A percentile compares a stretch with the other conserved stretches of the same genome.
Evolutionary conservation across 108 stramenopile species (phyloP).

Genomic region (Skeletonema grethae): DNA sequence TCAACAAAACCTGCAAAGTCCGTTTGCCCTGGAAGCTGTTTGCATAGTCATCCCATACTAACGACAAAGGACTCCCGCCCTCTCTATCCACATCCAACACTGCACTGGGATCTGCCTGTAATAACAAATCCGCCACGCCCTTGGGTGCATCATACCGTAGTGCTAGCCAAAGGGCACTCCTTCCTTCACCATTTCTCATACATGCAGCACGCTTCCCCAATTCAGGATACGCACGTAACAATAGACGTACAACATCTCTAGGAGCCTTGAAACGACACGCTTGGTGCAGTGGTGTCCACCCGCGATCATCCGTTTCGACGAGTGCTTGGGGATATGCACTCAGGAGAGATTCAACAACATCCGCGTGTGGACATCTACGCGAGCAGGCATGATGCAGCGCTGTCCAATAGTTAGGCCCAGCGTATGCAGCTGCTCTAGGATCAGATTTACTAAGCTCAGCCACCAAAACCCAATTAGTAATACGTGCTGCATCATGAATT

Average conservation of each 20-base stretch:
- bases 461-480: constrained; percentile 63
- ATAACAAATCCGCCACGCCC: constrained; percentile 72
- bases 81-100: constrained; percentile 82
- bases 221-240: constrained; percentile 54
- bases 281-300: constrained; percentile 77
- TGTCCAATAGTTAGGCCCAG: constrained; percentile 68
- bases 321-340: constrained; percentile 72
- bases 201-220: constrained; percentile 55
- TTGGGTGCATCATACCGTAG: constrained; percentile 82
- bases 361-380: constrained; percentile 69
- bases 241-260: constrained; percentile 59
- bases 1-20: constrained; percentile 36
- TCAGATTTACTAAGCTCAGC: constrained; percentile 41
- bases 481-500: constrained; percentile 74
- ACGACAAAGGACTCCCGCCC: constrained; percentile 61
- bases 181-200: constrained; percentile 53
- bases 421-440: constrained; percentile 60
- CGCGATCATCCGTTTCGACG: constrained; percentile 58
- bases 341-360: constrained; percentile 69
- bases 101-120: constrained; percentile 63
- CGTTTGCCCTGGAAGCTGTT: constrained; percentile 73
- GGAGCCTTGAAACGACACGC: constrained; percentile 81
- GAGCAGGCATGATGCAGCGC: constrained; percentile 79
- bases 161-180: constrained; percentile 74
- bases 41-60: constrained; percentile 83